These are phyloP conservation scores for Gymnopus androsaceus DNA, from an alignment of 1,284 basidiomycete species.

Conservation along the genomic window DNA sequence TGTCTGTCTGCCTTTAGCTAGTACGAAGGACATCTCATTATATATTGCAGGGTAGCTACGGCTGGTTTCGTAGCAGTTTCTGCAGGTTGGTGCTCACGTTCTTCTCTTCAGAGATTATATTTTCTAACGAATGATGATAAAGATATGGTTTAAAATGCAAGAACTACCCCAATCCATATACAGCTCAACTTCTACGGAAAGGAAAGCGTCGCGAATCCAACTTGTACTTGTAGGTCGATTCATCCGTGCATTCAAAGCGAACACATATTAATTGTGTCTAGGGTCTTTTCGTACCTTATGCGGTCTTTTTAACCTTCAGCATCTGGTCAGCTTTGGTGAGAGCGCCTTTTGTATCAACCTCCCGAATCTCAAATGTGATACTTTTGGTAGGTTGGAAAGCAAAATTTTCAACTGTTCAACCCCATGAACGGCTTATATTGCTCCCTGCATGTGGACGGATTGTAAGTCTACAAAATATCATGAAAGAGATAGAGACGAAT, in stretches of 20 bases:
- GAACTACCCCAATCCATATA: conserved; percentile 15
- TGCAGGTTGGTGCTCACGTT: conserved; percentile 41
- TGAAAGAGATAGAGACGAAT: conserved; percentile 1
- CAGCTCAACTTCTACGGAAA: neutral
- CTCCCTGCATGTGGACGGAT: conserved; percentile 32
- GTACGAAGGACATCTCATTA: neutral
- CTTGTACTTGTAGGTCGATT: conserved; percentile 5
- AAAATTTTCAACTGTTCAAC: conserved; percentile 33
- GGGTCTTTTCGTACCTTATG: conserved; percentile 32
- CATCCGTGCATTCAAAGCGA: neutral
- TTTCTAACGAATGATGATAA: neutral
- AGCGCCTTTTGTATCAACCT: conserved; percentile 10
- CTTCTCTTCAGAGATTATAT: neutral
- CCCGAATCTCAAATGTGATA: neutral
- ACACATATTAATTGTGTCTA: conserved; percentile 8
- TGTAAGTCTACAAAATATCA: conserved; percentile 35
- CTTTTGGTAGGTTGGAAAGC: conserved; percentile 36
- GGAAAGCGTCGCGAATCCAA: neutral
- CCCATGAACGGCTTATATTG: conserved; percentile 53
- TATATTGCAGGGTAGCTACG: conserved; percentile 42
- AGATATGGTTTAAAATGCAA: conserved; percentile 43
- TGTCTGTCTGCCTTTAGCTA: conserved; percentile 19
- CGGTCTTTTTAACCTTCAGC: conserved; percentile 31
- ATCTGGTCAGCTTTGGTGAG: conserved; percentile 31
- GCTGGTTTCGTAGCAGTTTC: conserved; percentile 49